phyloP scores from a whole-genome alignment of 2,329 filamentous ascomycete species.

The Colletotrichum aenigma region DNA sequence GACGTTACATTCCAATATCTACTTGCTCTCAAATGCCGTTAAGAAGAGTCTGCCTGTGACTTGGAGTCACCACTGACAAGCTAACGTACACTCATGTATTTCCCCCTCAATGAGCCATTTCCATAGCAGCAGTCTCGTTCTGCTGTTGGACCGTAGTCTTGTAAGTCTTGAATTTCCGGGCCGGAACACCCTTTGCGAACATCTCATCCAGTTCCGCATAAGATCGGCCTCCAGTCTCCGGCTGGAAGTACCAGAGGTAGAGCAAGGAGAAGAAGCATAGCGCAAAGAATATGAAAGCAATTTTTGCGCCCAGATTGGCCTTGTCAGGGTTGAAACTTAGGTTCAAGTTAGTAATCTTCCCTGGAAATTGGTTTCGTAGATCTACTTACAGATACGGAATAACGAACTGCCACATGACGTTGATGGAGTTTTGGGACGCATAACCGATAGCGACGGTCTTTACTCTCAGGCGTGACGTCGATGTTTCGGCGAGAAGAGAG shows the following conservation, averaged over 20 bases:
- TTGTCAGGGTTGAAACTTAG: constrained; percentile 23
- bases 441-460: constrained; percentile 44
- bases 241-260: constrained; percentile 40
- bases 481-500: constrained; percentile 39
- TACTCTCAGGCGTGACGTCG: constrained; percentile 39
- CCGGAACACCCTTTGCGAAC: constrained; percentile 27
- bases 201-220: constrained; percentile 31
- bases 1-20: background rate
- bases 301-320: constrained; percentile 41
- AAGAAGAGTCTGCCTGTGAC: background rate
- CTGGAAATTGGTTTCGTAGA: background rate
- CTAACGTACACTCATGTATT: background rate
- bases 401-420: constrained; percentile 20
- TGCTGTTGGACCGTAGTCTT: constrained; percentile 15
- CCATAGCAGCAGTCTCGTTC: background rate
- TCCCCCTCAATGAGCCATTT: background rate
- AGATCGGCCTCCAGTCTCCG: constrained; percentile 31
- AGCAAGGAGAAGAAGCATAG: constrained; percentile 31
- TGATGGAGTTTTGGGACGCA: constrained; percentile 31
- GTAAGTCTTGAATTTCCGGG: constrained; percentile 29
- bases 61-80: background rate
- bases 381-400: constrained; percentile 21
- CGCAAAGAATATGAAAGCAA: constrained; percentile 43
- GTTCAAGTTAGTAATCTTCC: background rate
- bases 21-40: background rate